Evolutionary conservation across 2,329 filamentous ascomycete species (phyloP), one percentile per base, ranked within the genome.

Genomic region (Colletotrichum chrysophilum): DNA sequence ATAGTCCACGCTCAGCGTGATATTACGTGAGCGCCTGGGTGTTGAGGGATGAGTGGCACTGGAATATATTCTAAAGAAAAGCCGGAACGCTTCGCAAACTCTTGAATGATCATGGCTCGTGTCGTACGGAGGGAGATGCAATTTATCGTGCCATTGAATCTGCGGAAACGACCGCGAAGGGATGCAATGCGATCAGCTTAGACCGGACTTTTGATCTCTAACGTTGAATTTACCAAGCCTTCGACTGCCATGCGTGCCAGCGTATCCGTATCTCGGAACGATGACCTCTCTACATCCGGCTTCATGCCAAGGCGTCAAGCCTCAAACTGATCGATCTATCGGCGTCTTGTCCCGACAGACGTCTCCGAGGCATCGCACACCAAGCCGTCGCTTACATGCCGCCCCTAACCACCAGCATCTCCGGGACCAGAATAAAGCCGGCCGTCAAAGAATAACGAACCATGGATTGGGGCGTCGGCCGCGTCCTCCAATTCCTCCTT

Each of bases 121-220:
- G 5, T n/a, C n/a, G 9, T n/a, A n/a, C 0, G 16, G 0, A 43
- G 36, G 36, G 10, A n/a, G 38, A n/a, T 0, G 18, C 43, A 21
- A 13, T 0, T 13, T 13, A 21, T 7, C 0, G 0, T 1, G 0
- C 0, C 3, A 52, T 21, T 13, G 43, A 52, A 0, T 4, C 43
- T 52, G 5, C 43, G 43, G 0, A 21, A 7, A 21, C n/a, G 43
- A 21, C 10, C 43, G 12, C 21, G 5, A 52, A 52, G 43, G n/a
- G 18, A 4, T 2, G 38, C 18, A 48, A 21, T 52, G n/a, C n/a
- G 5, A 52, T 52, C 3, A 48, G 43, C 10, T 1, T 1, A 7
- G 43, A 52, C 43, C n/a, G 10, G 43, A 21, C 18, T 21, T 52
- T 52, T 52, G 10, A 52, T 52, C 18, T 52, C 43, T 21, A n/a